Percentiles rank a stretch among this genome's conserved stretches.
phyloP scores from a whole-genome alignment of 1,284 basidiomycete species.

The Boletus sp. region DNA sequence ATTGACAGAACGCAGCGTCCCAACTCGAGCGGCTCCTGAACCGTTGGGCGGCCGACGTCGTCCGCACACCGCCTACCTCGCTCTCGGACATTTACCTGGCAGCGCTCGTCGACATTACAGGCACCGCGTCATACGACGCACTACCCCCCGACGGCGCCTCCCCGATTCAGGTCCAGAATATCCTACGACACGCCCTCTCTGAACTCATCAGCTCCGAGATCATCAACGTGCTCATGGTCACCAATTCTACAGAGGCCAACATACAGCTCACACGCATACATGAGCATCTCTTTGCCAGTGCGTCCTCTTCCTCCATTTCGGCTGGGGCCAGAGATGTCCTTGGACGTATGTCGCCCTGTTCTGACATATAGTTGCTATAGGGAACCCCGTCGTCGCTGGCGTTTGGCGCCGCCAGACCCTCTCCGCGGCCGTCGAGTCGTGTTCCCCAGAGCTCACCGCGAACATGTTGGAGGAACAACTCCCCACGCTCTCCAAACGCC shows the following conservation, averaged over 20 bases:
- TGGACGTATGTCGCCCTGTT: background rate
- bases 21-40: conserved; percentile 76
- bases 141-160: conserved; percentile 39
- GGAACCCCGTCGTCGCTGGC: conserved; percentile 74
- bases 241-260: conserved; percentile 75
- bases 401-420: conserved; percentile 85
- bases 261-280: conserved; percentile 76
- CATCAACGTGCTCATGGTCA: conserved; percentile 75
- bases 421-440: conserved; percentile 71
- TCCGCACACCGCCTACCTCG: conserved; percentile 52
- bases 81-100: conserved; percentile 56
- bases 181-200: conserved; percentile 72
- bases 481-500: conserved; percentile 51
- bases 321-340: background rate
- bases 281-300: conserved; percentile 77
- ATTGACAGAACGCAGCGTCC: conserved; percentile 54
- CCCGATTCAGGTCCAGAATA: conserved; percentile 68
- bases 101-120: conserved; percentile 55
- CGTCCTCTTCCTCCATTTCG: conserved; percentile 24
- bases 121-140: conserved; percentile 34
- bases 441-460: conserved; percentile 61
- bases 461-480: conserved; percentile 66
- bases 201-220: conserved; percentile 75
- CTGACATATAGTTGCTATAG: conserved; percentile 33
- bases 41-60: conserved; percentile 74